Evolutionary conservation across 768 basidiomycete species (phyloP), one percentile per base, ranked within the genome.

Genomic region (Dacryopinax spathularia): DNA sequence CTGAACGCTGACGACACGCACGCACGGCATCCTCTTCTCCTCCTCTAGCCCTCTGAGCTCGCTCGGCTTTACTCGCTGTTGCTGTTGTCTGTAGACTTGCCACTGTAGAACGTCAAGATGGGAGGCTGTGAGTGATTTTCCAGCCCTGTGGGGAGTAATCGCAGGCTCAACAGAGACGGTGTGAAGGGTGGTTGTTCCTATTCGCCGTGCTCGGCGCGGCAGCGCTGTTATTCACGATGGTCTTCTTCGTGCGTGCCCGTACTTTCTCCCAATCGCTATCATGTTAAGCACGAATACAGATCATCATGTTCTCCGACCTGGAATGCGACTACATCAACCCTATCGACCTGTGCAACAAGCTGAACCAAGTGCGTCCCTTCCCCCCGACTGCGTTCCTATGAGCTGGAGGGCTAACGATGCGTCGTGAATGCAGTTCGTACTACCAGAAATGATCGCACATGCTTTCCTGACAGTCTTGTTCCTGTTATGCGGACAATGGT

Each of bases 271-370:
- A 33, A 16, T 36, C 31, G 13, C 27, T 31, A 33, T 64, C 34
- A 0, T 34, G 2, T 43, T 27, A 9, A 12, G 16, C 4, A 4
- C 12, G 27, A n/a, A 1, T 2, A 2, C 66, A 98, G 95, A 97
- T 99, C 72, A 98, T 99, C 80, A 98, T 97, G 95, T 98, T 98
- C 81, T 96, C 93, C 43, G 96, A 98, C 78, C 79, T 98, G 73
- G 95, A 97, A 78, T 96, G 92, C 80, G 93, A 96, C 82, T 98
- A 97, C 78, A 95, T 98, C 81, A 99, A 99, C 77, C 96, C 96
- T 61, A 99, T 99, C 84, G 96, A 99, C 76, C 86, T 98, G 36
- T 98, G 96, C 78, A 98, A 98, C 78, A 97, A 96, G 80, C 86
- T 98, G 70, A 98, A 98, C 74, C 90, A 93, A 77, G 95, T 95